Base-by-base conservation (phyloP, 805 yeast species). In the Barnettozyma botsteinii region DNA sequence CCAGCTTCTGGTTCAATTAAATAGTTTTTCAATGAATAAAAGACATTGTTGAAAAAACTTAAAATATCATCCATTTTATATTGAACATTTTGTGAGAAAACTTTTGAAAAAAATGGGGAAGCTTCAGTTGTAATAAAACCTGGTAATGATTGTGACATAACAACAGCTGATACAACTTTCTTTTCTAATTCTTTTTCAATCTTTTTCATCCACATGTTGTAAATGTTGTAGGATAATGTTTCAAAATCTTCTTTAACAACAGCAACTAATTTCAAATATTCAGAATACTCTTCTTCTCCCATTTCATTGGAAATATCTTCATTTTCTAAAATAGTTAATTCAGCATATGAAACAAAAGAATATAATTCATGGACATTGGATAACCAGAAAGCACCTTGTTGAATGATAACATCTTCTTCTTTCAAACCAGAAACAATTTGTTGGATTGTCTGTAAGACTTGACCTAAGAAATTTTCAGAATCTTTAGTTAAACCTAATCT, bases 331-430 rank as follows among this genome's bases (percentile, higher is more conserved):
- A 93, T 86, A n/a, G 95, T 87, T 44, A 79, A 77, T 62, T 91
- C 95, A 3, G 98, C 98, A 62, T 87, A 85, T 13, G 89, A 79
- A 43, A 91, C 95, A 69, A 93, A 93, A 4, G 98, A 88, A 62
- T 85, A 85, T 54, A 93, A 73, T 60, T 93, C 98, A 60, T 93
- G 96, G 3, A 94, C 89, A 64, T 93, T 93, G 4, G 97, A 85
- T 49, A 93, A 72, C 98, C 98, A 93, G 69, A 89, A 93, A 0
- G 97, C 95, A 50, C 96, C 98, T 52, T 87, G 87, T 34, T 87
- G 79, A 54, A 89, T 81, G 7, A 40, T 40, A 25, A 87, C 79
- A 50, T 85, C 94, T 44, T 85, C 95, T 41, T 91, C 96, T 51
- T 81, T 82, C 56, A 83, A 70, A n/a, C 71, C 65, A 37, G 84